Evolutionary conservation across 2,329 filamentous ascomycete genomes (phyloP).

Genomic region (Lasiodiplodia sp.): DNA sequence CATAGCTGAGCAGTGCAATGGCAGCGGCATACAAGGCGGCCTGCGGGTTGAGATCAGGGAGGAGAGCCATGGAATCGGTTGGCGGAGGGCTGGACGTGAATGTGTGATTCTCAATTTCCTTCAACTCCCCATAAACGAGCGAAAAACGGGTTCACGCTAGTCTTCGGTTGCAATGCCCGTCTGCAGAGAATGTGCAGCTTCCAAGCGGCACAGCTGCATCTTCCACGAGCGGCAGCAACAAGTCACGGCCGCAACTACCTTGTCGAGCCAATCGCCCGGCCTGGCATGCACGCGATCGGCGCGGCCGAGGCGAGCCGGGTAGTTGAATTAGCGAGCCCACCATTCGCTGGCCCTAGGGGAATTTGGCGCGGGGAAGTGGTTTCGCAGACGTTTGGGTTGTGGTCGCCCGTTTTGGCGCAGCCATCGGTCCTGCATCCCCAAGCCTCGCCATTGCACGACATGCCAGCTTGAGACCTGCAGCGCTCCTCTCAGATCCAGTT

Average conservation of each 20-base stretch:
- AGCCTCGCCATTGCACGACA: not conserved
- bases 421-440: no score
- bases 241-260: not conserved
- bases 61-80: not conserved
- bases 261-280: not conserved
- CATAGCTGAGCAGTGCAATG: not conserved
- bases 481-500: not conserved
- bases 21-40: not conserved
- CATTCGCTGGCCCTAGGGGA: not conserved
- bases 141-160: no score
- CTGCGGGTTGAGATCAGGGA: not conserved
- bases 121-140: no score
- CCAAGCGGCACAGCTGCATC: not conserved
- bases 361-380: no score
- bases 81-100: no score
- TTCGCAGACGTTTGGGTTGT: not conserved
- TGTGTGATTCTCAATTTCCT: no score
- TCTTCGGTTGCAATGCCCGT: not conserved
- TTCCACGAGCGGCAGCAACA: not conserved
- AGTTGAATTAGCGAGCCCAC: not conserved
- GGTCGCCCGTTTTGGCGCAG: no score
- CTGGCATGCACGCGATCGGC: not conserved
- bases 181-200: not conserved
- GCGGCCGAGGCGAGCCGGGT: not conserved
- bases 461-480: not conserved